Base-by-base conservation (phyloP, 305 asterid species). In the Fraxinus baroniana region DNA sequence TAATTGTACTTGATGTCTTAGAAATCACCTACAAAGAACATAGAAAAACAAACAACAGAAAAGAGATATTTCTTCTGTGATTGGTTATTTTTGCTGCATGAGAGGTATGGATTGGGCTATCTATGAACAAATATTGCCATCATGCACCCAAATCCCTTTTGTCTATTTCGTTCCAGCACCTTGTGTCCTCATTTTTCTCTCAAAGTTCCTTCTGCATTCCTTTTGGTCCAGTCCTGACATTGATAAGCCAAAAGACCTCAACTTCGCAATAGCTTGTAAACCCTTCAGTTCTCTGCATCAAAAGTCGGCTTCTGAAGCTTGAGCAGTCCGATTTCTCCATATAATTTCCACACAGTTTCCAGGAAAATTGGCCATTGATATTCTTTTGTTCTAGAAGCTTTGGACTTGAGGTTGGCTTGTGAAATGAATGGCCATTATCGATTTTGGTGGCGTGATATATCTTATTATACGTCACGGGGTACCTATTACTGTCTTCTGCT, bases 331-430 rank as follows among this genome's bases (percentile, higher is more conserved):
- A 73, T n/a, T 35, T 35, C 15, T 35, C 77, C 52, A 30, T 73
- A 36, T 73, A 73, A 73, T 73, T 35, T 73, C 49, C 3, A 24
- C 30, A 73, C 3, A 36, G 77, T 32, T 73, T 73, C 77, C 26
- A 9, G 77, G 77, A 35, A 73, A 73, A 73, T 73, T 7, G 28
- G 28, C 17, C 76, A 32, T n/a, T 1, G 73, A 64, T 66, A 26
- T 24, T 26, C 73, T 64, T 70, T 71, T 71, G 24, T 71, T 33
- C 76, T 32, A 6, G 76, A 66, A 71, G 44, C 76, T 30, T 71
- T 17, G 76, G 76, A 71, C 39, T 33, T 32, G 76, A 36, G 52
- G 30, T 36, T 73, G 77, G 28, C 77, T n/a, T 73, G 77, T 35
- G 49, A 71, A 17, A 36, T 73, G 32, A 73, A 73, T 73, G 77